Evolutionary conservation across 2,329 filamentous ascomycete species (phyloP).

Genomic region (Chrysosporium keratinophilum): DNA sequence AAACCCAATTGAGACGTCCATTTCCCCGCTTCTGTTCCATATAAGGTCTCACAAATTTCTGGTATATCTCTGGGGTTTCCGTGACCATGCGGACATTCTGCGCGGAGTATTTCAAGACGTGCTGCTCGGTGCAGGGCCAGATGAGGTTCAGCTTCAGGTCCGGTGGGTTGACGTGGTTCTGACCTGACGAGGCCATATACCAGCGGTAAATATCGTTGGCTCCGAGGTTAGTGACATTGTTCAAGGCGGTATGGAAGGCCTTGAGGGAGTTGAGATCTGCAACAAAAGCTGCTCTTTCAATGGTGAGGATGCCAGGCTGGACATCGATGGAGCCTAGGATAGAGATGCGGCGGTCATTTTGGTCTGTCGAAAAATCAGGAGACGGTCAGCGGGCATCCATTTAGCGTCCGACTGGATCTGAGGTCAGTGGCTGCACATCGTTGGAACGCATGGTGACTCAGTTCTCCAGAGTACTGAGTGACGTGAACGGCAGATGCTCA

Average conservation of each 20-base stretch:
- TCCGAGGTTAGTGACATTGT: conserved; percentile 68
- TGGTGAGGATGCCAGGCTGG: conserved; percentile 64
- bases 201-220: conserved; percentile 95
- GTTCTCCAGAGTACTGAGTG: no score
- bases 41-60: conserved; percentile 58
- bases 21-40: conserved; percentile 67
- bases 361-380: conserved; percentile 12
- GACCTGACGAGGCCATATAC: conserved; percentile 66
- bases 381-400: conserved; percentile 4
- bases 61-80: conserved; percentile 77
- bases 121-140: conserved; percentile 78
- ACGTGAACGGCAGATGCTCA: conserved; percentile 23
- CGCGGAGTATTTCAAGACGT: conserved; percentile 81
- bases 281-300: conserved; percentile 81
- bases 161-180: conserved; percentile 33
- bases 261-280: conserved; percentile 53
- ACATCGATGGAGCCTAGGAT: conserved; percentile 65
- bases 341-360: conserved; percentile 62
- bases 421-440: no score
- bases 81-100: conserved; percentile 72
- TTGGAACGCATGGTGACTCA: no score
- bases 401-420: background rate
- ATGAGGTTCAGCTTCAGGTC: conserved; percentile 93
- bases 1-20: conserved; percentile 84
- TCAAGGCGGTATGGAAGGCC: conserved; percentile 55